Base-by-base conservation (phyloP, 1,284 basidiomycete species). In the Marasmius oreades region DNA sequence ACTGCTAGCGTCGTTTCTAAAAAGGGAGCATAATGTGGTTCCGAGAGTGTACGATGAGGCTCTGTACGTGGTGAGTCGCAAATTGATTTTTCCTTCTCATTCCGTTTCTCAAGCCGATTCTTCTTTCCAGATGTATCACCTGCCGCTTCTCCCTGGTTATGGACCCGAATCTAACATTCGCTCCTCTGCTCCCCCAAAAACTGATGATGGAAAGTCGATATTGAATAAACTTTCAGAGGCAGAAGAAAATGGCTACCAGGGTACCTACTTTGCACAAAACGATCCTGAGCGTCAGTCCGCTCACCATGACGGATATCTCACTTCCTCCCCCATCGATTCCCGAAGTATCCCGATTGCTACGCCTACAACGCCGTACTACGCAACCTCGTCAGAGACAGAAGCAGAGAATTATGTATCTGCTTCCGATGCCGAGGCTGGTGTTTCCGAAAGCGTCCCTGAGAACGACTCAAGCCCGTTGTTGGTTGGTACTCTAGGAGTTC, bases 11-110 rank as follows among this genome's bases (percentile, higher is more conserved):
- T 86, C 87, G 5, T 97, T 95, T 66, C 69, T 97, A 67, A 95
- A 95, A 70, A 78, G 95, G 53, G 95, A 98, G 68, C 95, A 98
- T 68, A 95, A 95, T 53, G 93, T 96, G 10, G 79, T 82, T 1
- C 93, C 95, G 0, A 79, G 95, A 55, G 82, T 94, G 1, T 98
- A 93, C 66, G 95, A 98, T 68, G 95, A 98, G 70, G 95, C 94
- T 2, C 75, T 94, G 61, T 98, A 95, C 73, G 91, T 88, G 51
- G 92, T 95, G 61, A 72, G 90, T 83, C 31, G 42, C 20, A 44
- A 44, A 31, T 46, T 37, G n/a, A 43, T 50, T 50, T 44, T 52
- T 12, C 62, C 46, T 51, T 46, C 22, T 16, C 12, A 18, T 20
- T n/a, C 23, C 1, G 42, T 48, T 28, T 31, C 45, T 55, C 24